phyloP scores from a whole-genome alignment of 768 basidiomycete genomes.

The Tubosaeta sp. region DNA sequence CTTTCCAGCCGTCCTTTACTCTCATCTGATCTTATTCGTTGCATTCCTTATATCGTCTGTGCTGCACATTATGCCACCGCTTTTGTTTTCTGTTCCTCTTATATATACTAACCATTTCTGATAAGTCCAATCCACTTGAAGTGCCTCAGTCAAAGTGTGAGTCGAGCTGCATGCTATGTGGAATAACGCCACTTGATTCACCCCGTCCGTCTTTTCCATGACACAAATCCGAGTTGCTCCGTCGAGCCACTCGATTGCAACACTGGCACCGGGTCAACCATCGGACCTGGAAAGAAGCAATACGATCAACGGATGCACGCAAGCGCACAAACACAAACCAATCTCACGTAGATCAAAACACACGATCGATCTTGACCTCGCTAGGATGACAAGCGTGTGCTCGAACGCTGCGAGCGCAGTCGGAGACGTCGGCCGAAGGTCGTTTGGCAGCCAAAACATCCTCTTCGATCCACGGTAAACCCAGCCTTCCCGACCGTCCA shows the following conservation, averaged over 20 bases:
- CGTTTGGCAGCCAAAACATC: conserved; percentile 16
- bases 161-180: neutral
- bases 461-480: conserved; percentile 10
- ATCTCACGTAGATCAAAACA: conserved; percentile 15
- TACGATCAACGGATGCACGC: neutral
- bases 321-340: neutral
- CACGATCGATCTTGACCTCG: neutral
- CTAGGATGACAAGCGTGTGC: conserved; percentile 9
- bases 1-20: neutral
- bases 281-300: neutral
- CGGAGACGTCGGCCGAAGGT: conserved; percentile 9
- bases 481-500: conserved; percentile 14
- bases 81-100: too few relatives aligned
- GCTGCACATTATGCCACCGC: neutral
- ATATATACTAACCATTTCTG: neutral
- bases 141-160: neutral
- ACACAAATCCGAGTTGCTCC: neutral
- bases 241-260: neutral
- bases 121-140: too few relatives aligned
- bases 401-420: conserved; percentile 6
- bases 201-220: neutral
- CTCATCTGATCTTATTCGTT: neutral
- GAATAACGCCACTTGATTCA: neutral
- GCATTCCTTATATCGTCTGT: neutral
- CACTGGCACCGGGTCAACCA: neutral